Evolutionary conservation across 257 asterid genomes (phyloP).

Genomic region (Cruciata laevipes): DNA sequence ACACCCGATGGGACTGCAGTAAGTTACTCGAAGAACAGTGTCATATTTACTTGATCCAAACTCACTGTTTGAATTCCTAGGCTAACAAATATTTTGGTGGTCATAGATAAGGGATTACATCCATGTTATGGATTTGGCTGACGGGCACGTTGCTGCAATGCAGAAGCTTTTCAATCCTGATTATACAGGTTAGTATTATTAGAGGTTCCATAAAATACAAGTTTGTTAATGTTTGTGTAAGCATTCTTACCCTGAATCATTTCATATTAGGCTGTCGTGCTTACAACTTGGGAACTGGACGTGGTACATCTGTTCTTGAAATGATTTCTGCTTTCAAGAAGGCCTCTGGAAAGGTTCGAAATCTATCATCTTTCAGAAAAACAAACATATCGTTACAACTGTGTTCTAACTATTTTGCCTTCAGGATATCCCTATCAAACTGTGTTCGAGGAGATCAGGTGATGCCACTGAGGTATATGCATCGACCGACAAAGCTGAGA

Average conservation of each 20-base stretch:
- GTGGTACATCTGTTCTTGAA: slow-evolving; percentile 87
- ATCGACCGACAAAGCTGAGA: slow-evolving; percentile 66
- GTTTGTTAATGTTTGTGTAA: neutral
- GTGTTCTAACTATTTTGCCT: neutral
- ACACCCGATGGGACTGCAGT: slow-evolving; percentile 96
- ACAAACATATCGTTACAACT: neutral
- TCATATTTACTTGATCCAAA: neutral
- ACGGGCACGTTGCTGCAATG: slow-evolving; percentile 87
- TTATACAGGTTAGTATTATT: slow-evolving; percentile 40
- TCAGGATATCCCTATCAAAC: slow-evolving; percentile 71
- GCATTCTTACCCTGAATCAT: neutral
- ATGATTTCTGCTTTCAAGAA: slow-evolving; percentile 82
- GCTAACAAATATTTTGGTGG: slow-evolving; percentile 6
- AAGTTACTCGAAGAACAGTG: slow-evolving; percentile 13
- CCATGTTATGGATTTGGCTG: slow-evolving; percentile 98
- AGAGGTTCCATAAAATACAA: neutral
- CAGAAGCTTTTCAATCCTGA: slow-evolving; percentile 59
- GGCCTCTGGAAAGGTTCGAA: slow-evolving; percentile 71
- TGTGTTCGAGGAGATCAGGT: slow-evolving; percentile 83
- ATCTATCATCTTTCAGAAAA: neutral
- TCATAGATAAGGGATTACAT: slow-evolving; percentile 85
- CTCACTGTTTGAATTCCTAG: neutral
- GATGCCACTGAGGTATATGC: slow-evolving; percentile 97
- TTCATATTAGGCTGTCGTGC: slow-evolving; percentile 67
- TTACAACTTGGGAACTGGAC: slow-evolving; percentile 88